Conservation (phyloP, 2,329 filamentous ascomycete species). For the Aaosphaeria pasadenensis region DNA sequence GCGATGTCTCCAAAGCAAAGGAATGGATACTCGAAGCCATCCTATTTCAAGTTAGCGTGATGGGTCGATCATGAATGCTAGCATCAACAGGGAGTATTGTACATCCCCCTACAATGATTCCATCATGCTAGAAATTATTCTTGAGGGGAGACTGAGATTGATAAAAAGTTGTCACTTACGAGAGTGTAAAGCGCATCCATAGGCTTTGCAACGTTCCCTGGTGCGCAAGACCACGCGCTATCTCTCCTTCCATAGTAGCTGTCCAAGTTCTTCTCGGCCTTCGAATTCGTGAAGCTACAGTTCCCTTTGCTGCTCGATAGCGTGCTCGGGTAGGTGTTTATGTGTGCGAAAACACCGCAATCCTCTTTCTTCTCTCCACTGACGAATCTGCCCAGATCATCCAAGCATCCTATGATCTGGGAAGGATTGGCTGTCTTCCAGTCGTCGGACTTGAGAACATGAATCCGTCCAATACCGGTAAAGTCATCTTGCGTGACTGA, state of each 20-base stretch:
- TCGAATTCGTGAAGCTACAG: slow-evolving; percentile 28
- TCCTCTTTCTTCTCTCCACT: slow-evolving; percentile 2
- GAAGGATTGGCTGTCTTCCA: slow-evolving; percentile 20
- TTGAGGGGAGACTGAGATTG: neutral
- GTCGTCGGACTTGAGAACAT: slow-evolving; percentile 26
- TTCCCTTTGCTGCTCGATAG: slow-evolving; percentile 25
- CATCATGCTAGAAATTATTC: neutral
- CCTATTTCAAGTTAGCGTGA: slow-evolving; percentile 1
- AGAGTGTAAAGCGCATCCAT: slow-evolving; percentile 31
- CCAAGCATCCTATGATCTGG: slow-evolving; percentile 26
- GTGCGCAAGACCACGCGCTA: slow-evolving; percentile 25
- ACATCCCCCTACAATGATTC: no score
- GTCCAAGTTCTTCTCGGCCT: slow-evolving; percentile 26
- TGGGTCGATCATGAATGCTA: no score
- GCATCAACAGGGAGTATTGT: no score
- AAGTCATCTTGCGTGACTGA: slow-evolving; percentile 21
- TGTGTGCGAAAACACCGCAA: slow-evolving; percentile 23
- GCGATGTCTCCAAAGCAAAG: slow-evolving; percentile 32
- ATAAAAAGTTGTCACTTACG: slow-evolving; percentile 7
- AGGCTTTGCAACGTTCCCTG: slow-evolving; percentile 11
- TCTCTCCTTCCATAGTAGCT: slow-evolving; percentile 23
- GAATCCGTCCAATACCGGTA: slow-evolving; percentile 26
- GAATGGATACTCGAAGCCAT: slow-evolving; percentile 26
- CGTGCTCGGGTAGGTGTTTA: slow-evolving; percentile 22
- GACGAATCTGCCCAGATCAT: slow-evolving; percentile 21